These are phyloP conservation scores for Cercophora samala DNA, from an alignment of 495 filamentous ascomycete genomes.

Conservation along the genomic window DNA sequence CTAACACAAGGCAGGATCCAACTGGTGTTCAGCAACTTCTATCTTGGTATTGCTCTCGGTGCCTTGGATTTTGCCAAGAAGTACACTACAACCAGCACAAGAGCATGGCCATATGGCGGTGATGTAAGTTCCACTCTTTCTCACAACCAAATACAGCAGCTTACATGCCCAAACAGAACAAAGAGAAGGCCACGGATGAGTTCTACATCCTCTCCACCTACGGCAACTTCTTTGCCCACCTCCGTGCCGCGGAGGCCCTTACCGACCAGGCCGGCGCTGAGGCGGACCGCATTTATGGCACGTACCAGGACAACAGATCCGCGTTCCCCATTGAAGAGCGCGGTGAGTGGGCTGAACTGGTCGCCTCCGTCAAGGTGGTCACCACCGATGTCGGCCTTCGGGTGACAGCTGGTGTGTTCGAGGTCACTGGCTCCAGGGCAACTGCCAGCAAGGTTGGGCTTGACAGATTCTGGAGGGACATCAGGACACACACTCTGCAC, in stretches of 20 bases:
- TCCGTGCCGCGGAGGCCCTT: slow-evolving; percentile 54
- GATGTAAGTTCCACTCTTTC: slow-evolving; percentile 26
- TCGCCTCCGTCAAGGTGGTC: slow-evolving; percentile 58
- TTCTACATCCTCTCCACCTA: slow-evolving; percentile 61
- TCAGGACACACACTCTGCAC: slow-evolving; percentile 59
- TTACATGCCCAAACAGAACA: slow-evolving; percentile 31
- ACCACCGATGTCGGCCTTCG: slow-evolving; percentile 54
- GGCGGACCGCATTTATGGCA: slow-evolving; percentile 42
- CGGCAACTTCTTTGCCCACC: slow-evolving; percentile 57
- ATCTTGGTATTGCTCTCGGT: slow-evolving; percentile 57
- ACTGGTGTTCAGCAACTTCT: slow-evolving; percentile 61
- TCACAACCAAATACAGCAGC: no score
- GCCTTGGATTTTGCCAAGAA: slow-evolving; percentile 47
- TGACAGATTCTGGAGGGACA: slow-evolving; percentile 59
- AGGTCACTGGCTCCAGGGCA: slow-evolving; percentile 54
- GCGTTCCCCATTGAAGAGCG: slow-evolving; percentile 44
- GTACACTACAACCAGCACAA: slow-evolving; percentile 51
- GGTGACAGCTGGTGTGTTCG: slow-evolving; percentile 57
- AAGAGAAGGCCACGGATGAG: slow-evolving; percentile 53
- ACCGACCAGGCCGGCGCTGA: slow-evolving; percentile 50
- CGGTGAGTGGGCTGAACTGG: slow-evolving; percentile 57
- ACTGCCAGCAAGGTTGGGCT: slow-evolving; percentile 53
- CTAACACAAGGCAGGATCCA: slow-evolving; percentile 41
- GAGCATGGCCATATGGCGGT: slow-evolving; percentile 58
- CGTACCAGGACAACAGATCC: slow-evolving; percentile 34